Base-by-base conservation (phyloP, 495 filamentous ascomycete species). In the Penicillium pulvis region DNA sequence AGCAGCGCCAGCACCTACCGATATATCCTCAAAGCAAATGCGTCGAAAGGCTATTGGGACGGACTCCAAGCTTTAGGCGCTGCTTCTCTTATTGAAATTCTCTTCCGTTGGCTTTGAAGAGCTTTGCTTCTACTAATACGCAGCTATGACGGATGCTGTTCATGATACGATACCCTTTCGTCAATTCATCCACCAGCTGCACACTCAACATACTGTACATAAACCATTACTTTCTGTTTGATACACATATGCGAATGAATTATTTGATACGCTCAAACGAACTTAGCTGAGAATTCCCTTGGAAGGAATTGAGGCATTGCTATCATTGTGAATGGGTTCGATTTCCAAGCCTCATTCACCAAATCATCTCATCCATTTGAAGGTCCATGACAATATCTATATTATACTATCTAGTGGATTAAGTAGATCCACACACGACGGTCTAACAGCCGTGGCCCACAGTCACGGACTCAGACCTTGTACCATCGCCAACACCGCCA, bases 11-110 rank as follows among this genome's bases (percentile, higher is more conserved):
- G 63, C 58, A 20, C 67, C 70, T 0, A 66, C 63, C 0, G 69
- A 63, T 63, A 64, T 80, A 4, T 76, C 75, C 20, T 67, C 74
- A 3, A 72, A 67, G 9, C 68, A 74, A 44, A 69, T 67, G 66
- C 75, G 75, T 30, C 66, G 75, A 8, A 74, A 77, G 39, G 73
- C 69, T 4, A 71, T 77, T 50, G 66, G 63, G 8, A 66, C 68
- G 4, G 67, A 63, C 20, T 67, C 75, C 12, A 78, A 73, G 55
- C 57, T 79, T 11, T 79, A 68, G 59, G 17, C n/a, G 12, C 16
- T 3, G 7, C 14, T 53, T 7, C 7, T 14, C 7, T 8, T 33
- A 1, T 51, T 51, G 28, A 51, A n/a, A n/a, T 20, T 2, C 28
- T 8, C 4, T 24, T 41, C 5, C 39, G 5, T 41, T 41, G 3